These are phyloP conservation scores for Galerina sulciceps DNA, from an alignment of 768 basidiomycete genomes.

Conservation along the genomic window DNA sequence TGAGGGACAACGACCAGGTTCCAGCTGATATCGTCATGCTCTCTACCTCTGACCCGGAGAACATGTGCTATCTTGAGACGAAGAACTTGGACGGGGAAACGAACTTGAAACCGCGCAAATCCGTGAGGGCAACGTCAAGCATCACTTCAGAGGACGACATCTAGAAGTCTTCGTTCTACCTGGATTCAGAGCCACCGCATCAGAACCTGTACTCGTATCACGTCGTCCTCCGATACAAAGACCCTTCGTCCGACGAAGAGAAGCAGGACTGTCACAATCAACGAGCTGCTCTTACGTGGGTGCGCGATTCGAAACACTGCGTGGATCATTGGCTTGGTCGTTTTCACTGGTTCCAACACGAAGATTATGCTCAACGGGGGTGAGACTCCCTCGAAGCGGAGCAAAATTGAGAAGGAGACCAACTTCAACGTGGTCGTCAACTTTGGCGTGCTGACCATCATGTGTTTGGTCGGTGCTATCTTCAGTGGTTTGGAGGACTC, in stretches of 20 bases:
- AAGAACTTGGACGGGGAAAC: constrained; percentile 99
- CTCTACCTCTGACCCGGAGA: constrained; percentile 89
- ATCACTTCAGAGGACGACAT: constrained; percentile 89
- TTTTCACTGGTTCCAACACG: constrained; percentile 91
- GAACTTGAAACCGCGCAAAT: constrained; percentile 87
- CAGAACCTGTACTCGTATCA: constrained; percentile 93
- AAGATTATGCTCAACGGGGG: constrained; percentile 94
- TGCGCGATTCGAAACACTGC: constrained; percentile 88
- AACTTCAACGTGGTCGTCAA: constrained; percentile 98
- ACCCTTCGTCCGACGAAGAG: constrained; percentile 49
- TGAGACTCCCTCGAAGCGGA: constrained; percentile 93
- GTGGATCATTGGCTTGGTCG: constrained; percentile 94
- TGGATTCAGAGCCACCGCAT: constrained; percentile 92
- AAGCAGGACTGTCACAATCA: constrained; percentile 84
- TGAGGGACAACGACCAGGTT: constrained; percentile 94
- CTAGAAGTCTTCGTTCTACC: constrained; percentile 81
- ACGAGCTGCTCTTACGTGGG: constrained; percentile 90
- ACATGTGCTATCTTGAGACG: constrained; percentile 94
- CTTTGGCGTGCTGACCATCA: constrained; percentile 74
- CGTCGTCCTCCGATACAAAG: constrained; percentile 79
- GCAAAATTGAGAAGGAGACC: constrained; percentile 97
- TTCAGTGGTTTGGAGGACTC: constrained; percentile 76
- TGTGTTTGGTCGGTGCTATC: constrained; percentile 80
- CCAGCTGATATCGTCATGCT: constrained; percentile 95
- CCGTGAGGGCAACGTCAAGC: constrained; percentile 73